Evolutionary conservation across 805 yeast genomes (phyloP).

Genomic region (Kuraishia ogatae): DNA sequence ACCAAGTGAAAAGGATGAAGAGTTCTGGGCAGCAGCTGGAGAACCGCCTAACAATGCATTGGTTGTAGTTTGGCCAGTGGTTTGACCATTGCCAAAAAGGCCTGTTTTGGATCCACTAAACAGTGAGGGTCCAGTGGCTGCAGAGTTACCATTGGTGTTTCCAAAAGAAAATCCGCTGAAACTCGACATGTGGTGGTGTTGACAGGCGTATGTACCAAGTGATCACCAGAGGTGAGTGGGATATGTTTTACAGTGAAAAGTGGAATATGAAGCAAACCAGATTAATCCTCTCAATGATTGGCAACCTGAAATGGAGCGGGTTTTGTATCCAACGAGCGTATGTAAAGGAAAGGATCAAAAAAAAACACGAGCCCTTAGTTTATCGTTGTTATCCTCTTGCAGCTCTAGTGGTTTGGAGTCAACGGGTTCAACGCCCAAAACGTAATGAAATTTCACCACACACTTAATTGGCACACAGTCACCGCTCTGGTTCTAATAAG

Average conservation of each 20-base stretch:
- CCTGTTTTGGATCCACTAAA: constrained; percentile 83
- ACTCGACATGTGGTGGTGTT: neutral
- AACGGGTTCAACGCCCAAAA: too few relatives aligned
- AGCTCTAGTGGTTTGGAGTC: too few relatives aligned
- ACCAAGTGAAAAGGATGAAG: neutral
- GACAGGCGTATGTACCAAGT: neutral
- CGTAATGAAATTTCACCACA: too few relatives aligned
- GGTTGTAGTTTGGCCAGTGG: constrained; percentile 12
- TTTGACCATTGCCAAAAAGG: constrained; percentile 17
- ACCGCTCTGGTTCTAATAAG: too few relatives aligned
- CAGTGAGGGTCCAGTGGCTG: constrained; percentile 77
- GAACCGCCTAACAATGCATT: neutral
- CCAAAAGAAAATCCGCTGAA: constrained; percentile 17
- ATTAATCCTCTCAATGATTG: too few relatives aligned
- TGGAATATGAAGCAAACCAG: neutral
- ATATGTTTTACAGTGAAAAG: neutral
- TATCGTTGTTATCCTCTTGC: too few relatives aligned
- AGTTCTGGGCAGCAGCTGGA: neutral
- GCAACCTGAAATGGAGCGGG: too few relatives aligned
- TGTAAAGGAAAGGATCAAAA: too few relatives aligned
- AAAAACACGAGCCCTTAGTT: too few relatives aligned
- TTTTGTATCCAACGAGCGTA: too few relatives aligned
- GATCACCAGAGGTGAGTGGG: neutral
- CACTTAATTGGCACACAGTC: too few relatives aligned
- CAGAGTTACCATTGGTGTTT: constrained; percentile 2